These are phyloP conservation scores for Lomentospora prolificans DNA, from an alignment of 2,329 filamentous ascomycete genomes.

Conservation along the genomic window DNA sequence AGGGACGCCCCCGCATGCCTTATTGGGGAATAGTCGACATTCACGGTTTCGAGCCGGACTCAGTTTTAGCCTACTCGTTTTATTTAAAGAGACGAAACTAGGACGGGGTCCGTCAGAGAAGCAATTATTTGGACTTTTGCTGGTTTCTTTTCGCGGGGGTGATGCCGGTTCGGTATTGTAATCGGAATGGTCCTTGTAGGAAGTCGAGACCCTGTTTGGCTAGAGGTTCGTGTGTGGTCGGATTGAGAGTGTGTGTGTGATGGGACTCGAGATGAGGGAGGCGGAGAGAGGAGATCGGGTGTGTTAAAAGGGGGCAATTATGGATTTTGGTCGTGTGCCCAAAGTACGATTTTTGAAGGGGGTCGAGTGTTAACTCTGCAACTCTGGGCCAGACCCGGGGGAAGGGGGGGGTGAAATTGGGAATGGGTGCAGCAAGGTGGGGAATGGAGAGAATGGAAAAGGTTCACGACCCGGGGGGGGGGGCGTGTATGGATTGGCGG, in stretches of 20 bases:
- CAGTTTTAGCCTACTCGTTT: not conserved
- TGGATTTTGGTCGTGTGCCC: not conserved
- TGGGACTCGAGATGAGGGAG: not conserved
- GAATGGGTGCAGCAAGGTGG: not conserved
- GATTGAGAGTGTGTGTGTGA: too few relatives aligned
- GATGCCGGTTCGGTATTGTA: not conserved
- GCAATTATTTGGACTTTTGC: too few relatives aligned
- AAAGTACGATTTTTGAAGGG: constrained; percentile 5
- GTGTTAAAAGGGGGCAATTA: not conserved
- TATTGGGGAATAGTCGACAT: constrained; percentile 1
- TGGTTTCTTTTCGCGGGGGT: not conserved
- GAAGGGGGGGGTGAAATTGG: not conserved
- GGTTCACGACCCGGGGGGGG: not conserved
- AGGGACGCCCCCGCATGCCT: not conserved
- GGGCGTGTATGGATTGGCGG: not conserved
- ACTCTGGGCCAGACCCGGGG: not conserved
- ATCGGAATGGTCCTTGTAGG: too few relatives aligned
- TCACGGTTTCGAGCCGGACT: constrained; percentile 1
- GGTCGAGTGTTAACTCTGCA: not conserved
- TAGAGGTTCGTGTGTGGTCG: too few relatives aligned
- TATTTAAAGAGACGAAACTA: not conserved
- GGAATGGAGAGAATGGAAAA: not conserved
- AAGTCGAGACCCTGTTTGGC: too few relatives aligned
- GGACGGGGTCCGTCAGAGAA: too few relatives aligned
- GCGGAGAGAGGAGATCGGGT: not conserved